Evolutionary conservation across 495 filamentous ascomycete species (phyloP).

Genomic region (Penicillium waksmanii): DNA sequence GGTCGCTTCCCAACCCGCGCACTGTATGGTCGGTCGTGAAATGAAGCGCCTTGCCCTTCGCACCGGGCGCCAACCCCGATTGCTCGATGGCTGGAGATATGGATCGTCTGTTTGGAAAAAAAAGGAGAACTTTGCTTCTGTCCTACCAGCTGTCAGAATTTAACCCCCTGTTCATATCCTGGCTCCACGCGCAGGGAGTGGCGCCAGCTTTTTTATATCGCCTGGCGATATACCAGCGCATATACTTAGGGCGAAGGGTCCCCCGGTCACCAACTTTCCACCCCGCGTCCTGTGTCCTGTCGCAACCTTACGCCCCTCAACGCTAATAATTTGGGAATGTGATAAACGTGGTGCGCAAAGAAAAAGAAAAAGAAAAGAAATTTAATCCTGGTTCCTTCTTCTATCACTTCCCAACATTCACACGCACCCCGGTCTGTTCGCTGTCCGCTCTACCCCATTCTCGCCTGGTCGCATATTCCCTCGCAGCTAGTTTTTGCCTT

Average conservation of each 20-base stretch:
- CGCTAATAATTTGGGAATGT: conserved; percentile 29
- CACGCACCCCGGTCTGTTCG: conserved; percentile 10
- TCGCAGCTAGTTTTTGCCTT: conserved; percentile 23
- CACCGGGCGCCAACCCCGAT: conserved; percentile 36
- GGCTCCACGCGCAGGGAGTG: conserved; percentile 17
- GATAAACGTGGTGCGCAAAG: conserved; percentile 29
- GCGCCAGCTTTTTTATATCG: conserved; percentile 27
- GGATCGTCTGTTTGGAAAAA: conserved; percentile 33
- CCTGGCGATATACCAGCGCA: conserved; percentile 14
- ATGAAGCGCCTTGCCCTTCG: conserved; percentile 35
- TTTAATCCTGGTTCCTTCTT: conserved; percentile 10
- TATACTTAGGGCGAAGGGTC: conserved; percentile 8
- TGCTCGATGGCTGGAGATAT: conserved; percentile 41
- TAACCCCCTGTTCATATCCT: conserved; percentile 16
- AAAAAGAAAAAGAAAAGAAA: conserved; percentile 9
- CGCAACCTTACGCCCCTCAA: conserved; percentile 34
- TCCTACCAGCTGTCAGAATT: conserved; percentile 14
- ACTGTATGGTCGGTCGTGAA: conserved; percentile 35
- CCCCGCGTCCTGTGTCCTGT: conserved; percentile 25
- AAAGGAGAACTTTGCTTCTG: conserved; percentile 16
- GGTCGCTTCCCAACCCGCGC: conserved; percentile 6
- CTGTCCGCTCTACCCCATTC: conserved; percentile 13
- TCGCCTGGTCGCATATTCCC: conserved; percentile 24
- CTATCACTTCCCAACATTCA: conserved; percentile 14
- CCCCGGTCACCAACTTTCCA: conserved; percentile 16